phyloP scores from a whole-genome alignment of 208 protist species.

The Leishmania gerbilli region DNA sequence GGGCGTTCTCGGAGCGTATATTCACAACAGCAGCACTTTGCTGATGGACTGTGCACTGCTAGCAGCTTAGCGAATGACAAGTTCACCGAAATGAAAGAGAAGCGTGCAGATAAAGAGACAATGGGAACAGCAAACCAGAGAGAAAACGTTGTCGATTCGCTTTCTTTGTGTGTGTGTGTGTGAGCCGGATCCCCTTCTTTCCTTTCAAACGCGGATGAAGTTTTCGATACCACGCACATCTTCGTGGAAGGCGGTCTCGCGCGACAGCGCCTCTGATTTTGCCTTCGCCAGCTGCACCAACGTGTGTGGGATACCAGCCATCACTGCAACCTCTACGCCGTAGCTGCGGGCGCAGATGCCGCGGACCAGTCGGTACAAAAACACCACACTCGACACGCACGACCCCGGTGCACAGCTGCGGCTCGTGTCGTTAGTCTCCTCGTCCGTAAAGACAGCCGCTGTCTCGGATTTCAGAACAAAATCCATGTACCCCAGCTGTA shows the following conservation, averaged over 20 bases:
- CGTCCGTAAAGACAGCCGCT: background rate
- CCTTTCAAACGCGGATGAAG: conserved; percentile 18
- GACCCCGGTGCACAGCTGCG: conserved; percentile 23
- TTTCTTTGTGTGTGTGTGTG: no score
- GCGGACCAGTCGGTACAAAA: conserved; percentile 86
- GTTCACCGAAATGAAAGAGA: background rate
- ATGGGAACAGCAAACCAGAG: conserved; percentile 5
- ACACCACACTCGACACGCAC: conserved; percentile 57
- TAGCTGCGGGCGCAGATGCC: conserved; percentile 91
- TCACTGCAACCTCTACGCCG: conserved; percentile 91
- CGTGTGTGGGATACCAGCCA: conserved; percentile 76
- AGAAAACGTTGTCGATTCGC: background rate
- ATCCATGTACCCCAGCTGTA: conserved; percentile 90
- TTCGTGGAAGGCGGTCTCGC: conserved; percentile 59
- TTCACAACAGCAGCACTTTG: background rate
- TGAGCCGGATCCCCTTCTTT: background rate
- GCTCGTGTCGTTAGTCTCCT: conserved; percentile 6
- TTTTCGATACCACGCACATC: conserved; percentile 41
- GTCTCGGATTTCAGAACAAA: conserved; percentile 52
- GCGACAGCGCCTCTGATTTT: conserved; percentile 69
- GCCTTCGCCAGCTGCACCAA: conserved; percentile 58
- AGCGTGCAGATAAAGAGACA: background rate
- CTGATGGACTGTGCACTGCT: background rate
- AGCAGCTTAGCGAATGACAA: background rate
- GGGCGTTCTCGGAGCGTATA: background rate